These are phyloP conservation scores for Crithidia expoeki DNA, from an alignment of 208 protist genomes.

Conservation along the genomic window DNA sequence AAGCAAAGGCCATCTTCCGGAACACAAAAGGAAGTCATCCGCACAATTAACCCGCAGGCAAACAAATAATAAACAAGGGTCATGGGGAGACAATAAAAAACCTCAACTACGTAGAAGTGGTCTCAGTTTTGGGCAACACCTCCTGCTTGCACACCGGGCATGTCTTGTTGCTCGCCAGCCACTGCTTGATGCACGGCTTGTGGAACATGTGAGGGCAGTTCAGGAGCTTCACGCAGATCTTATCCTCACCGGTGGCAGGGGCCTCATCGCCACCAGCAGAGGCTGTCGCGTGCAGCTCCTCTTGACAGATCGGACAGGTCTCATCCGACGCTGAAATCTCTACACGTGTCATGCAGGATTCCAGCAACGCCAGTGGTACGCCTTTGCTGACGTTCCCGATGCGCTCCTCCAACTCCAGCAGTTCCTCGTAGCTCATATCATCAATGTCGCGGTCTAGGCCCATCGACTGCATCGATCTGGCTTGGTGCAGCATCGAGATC, in stretches of 20 bases:
- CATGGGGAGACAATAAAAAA: too few relatives aligned
- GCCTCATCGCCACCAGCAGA: background rate
- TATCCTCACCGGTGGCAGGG: background rate
- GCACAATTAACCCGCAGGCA: too few relatives aligned
- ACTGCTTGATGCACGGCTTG: conserved; percentile 67
- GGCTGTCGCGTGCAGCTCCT: conserved; percentile 36
- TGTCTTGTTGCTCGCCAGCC: conserved; percentile 65
- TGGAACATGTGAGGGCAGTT: conserved; percentile 79
- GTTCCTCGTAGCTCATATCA: conserved; percentile 89
- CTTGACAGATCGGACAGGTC: conserved; percentile 71
- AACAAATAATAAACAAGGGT: background rate
- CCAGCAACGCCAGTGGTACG: conserved; percentile 42
- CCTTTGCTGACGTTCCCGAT: conserved; percentile 88
- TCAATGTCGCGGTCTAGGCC: conserved; percentile 77
- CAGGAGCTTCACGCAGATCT: conserved; percentile 39
- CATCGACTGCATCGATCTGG: conserved; percentile 53
- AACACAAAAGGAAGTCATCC: too few relatives aligned
- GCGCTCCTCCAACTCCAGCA: conserved; percentile 80
- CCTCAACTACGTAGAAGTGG: too few relatives aligned
- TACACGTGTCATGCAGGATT: conserved; percentile 33
- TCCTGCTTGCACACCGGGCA: conserved; percentile 78
- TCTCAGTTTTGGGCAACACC: conserved; percentile 34
- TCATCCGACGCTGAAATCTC: conserved; percentile 30
- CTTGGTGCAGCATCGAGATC: conserved; percentile 38
- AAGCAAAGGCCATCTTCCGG: too few relatives aligned